phyloP scores from a whole-genome alignment of 2,329 filamentous ascomycete genomes.

The Alternaria sp. region DNA sequence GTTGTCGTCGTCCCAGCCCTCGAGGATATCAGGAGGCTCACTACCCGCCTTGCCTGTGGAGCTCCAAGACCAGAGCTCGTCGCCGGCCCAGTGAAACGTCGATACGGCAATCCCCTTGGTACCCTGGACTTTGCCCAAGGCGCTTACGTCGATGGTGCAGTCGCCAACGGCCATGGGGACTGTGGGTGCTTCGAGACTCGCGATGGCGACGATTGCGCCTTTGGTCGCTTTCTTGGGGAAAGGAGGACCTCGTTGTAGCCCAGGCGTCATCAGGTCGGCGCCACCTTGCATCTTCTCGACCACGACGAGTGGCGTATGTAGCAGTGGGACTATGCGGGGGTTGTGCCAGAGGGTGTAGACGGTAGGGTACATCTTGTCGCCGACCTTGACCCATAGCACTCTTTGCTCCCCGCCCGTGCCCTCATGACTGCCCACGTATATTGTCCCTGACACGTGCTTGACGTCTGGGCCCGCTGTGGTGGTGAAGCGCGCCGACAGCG shows the following conservation, averaged over 20 bases:
- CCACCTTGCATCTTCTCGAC: constrained; percentile 70
- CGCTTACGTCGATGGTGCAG: constrained; percentile 70
- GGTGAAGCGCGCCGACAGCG: constrained; percentile 69
- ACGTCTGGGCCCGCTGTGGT: constrained; percentile 70
- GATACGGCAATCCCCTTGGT: constrained; percentile 70
- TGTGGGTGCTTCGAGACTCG: constrained; percentile 65
- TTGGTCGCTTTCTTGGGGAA: constrained; percentile 68
- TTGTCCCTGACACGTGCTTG: constrained; percentile 67
- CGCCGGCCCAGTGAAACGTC: constrained; percentile 72
- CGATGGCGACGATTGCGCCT: constrained; percentile 69
- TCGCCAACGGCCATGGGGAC: constrained; percentile 70
- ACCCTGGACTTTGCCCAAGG: constrained; percentile 64
- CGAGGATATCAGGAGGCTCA: constrained; percentile 61
- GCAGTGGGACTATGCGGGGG: constrained; percentile 66
- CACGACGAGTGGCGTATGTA: constrained; percentile 69
- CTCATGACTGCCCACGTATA: constrained; percentile 68
- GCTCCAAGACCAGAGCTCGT: constrained; percentile 74
- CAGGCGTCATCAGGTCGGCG: constrained; percentile 74
- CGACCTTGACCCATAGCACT: constrained; percentile 70
- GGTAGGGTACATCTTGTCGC: constrained; percentile 64
- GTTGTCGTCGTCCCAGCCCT: constrained; percentile 59
- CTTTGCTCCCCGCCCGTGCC: constrained; percentile 63
- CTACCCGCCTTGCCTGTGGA: constrained; percentile 62
- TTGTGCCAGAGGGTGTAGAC: constrained; percentile 75
- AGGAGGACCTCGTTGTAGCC: constrained; percentile 69